Conservation (phyloP, 768 basidiomycete genomes). For the Tulasnella sp. region DNA sequence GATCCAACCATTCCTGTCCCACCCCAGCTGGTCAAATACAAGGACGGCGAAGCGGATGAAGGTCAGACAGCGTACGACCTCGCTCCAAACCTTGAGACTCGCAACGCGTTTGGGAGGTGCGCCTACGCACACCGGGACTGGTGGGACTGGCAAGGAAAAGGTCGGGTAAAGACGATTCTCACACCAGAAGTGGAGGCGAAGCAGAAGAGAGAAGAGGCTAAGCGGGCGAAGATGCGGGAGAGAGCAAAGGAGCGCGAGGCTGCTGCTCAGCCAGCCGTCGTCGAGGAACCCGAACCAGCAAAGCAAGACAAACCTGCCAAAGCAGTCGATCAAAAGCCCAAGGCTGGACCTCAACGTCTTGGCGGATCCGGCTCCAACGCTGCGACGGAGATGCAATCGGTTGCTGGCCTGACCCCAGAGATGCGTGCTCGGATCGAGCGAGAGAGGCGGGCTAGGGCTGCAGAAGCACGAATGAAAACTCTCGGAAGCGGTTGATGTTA, state of each 20-base stretch:
- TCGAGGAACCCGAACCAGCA: slow-evolving; percentile 34
- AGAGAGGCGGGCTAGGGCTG: slow-evolving; percentile 87
- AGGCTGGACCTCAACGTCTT: slow-evolving; percentile 55
- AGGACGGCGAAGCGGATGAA: slow-evolving; percentile 33
- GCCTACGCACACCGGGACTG: slow-evolving; percentile 76
- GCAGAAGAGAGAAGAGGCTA: slow-evolving; percentile 59
- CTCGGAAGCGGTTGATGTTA: slow-evolving; percentile 32
- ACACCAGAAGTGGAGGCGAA: slow-evolving; percentile 84
- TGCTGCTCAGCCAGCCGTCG: slow-evolving; percentile 32
- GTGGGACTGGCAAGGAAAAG: slow-evolving; percentile 81
- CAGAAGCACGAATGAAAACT: slow-evolving; percentile 70
- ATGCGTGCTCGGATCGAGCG: slow-evolving; percentile 87
- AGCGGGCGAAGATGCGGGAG: slow-evolving; percentile 78
- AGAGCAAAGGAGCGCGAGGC: slow-evolving; percentile 58
- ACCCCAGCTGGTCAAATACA: slow-evolving; percentile 30
- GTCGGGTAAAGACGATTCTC: slow-evolving; percentile 71
- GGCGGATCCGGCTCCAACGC: slow-evolving; percentile 63
- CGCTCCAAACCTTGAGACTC: slow-evolving; percentile 61
- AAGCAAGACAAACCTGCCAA: slow-evolving; percentile 29
- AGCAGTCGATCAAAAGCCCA: background rate
- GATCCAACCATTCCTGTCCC: slow-evolving; percentile 75
- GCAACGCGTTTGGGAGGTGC: slow-evolving; percentile 83
- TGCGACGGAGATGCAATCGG: slow-evolving; percentile 42
- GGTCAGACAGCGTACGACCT: slow-evolving; percentile 76
- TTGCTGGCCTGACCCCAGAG: slow-evolving; percentile 80